phyloP scores from a whole-genome alignment of 768 basidiomycete genomes.

The Gyrodon lividus region DNA sequence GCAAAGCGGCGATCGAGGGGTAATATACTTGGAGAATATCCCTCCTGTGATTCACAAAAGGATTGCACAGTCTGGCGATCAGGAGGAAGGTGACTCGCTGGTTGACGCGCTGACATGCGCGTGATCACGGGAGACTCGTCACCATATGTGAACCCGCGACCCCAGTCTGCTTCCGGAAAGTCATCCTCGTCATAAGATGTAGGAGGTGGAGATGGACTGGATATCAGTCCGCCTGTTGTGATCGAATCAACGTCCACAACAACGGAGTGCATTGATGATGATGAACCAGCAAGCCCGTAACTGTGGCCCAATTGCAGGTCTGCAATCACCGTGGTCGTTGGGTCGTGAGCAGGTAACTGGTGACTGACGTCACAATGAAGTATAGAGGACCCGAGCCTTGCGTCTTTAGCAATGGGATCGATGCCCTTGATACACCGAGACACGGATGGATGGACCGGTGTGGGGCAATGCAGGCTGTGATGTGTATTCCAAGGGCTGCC shows the following conservation, averaged over 20 bases:
- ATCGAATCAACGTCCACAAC: constrained; percentile 11
- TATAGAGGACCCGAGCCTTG: constrained; percentile 17
- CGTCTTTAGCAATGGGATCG: constrained; percentile 23
- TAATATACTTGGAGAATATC: constrained; percentile 16
- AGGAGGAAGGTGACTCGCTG: constrained; percentile 7
- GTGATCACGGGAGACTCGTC: constrained; percentile 16
- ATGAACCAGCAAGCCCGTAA: constrained; percentile 3
- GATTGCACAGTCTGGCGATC: constrained; percentile 21
- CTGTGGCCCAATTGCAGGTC: constrained; percentile 12
- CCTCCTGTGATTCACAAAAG: constrained; percentile 16
- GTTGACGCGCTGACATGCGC: constrained; percentile 12
- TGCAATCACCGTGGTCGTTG: constrained; percentile 13
- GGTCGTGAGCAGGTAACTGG: constrained; percentile 12
- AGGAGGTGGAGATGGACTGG: constrained; percentile 22
- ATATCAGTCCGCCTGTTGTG: constrained; percentile 12
- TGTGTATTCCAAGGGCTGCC: constrained; percentile 26
- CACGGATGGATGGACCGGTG: constrained; percentile 21
- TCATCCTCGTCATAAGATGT: constrained; percentile 27
- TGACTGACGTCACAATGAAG: constrained; percentile 23
- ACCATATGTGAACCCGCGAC: constrained; percentile 11
- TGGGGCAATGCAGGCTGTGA: constrained; percentile 27
- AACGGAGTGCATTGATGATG: constrained; percentile 16
- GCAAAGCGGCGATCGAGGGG: constrained; percentile 26
- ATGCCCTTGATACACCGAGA: constrained; percentile 12
- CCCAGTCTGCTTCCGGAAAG: constrained; percentile 14